These are phyloP conservation scores for Rhytidhysteron rufulum DNA, from an alignment of 2,329 filamentous ascomycete species.

Conservation along the genomic window DNA sequence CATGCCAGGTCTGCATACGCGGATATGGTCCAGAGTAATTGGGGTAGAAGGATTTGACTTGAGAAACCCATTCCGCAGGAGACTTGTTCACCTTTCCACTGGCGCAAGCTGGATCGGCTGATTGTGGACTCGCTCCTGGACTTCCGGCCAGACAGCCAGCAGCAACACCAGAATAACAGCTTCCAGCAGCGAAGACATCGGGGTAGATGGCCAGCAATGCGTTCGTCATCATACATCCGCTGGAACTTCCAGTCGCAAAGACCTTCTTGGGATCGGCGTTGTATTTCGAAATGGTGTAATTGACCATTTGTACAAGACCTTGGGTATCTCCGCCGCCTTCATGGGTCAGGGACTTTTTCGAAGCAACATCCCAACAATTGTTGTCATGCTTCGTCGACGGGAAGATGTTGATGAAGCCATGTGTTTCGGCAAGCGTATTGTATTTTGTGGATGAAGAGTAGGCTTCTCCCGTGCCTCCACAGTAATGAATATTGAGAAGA, in stretches of 20 bases:
- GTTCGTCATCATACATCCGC: background rate
- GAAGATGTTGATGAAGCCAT: constrained; percentile 60
- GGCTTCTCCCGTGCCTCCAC: constrained; percentile 38
- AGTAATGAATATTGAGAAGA: constrained; percentile 45
- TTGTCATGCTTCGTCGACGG: constrained; percentile 48
- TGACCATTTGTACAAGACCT: constrained; percentile 57
- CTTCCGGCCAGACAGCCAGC: background rate
- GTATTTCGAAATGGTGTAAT: constrained; percentile 51
- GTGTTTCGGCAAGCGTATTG: constrained; percentile 47
- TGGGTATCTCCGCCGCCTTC: constrained; percentile 54
- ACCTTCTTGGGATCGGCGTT: constrained; percentile 49
- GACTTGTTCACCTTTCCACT: constrained; percentile 13
- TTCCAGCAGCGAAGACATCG: constrained; percentile 1
- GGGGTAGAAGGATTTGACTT: constrained; percentile 33
- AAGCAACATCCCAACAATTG: constrained; percentile 59
- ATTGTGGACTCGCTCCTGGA: constrained; percentile 15
- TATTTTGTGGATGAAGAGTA: constrained; percentile 50
- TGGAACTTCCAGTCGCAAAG: constrained; percentile 30
- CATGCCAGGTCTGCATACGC: constrained; percentile 35
- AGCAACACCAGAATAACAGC: background rate
- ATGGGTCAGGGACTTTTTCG: constrained; percentile 50
- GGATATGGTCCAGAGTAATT: constrained; percentile 33
- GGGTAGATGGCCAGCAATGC: background rate
- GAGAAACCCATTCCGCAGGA: constrained; percentile 25
- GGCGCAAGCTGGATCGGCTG: constrained; percentile 18